Evolutionary conservation across 192 early-diverging fungal species (phyloP), one percentile per base, ranked within the genome.

Genomic region (Physocladia obscura): DNA sequence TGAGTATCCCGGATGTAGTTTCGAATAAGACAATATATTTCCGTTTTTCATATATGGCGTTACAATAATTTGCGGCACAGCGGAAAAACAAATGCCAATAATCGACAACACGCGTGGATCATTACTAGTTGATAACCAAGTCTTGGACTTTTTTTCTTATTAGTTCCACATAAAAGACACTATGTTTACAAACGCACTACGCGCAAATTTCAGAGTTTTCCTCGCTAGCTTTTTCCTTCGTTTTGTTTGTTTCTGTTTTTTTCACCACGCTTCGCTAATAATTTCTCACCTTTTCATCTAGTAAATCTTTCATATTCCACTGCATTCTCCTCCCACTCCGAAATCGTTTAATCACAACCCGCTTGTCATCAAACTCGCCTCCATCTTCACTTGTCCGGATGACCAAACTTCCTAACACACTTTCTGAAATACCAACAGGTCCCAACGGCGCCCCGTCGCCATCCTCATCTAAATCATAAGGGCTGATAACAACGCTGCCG

Each of bases 381-480:
- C 59, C 59, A 44, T 44, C n/a, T 13, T 13, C n/a, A 8, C 11
- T 8, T 8, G 8, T 44, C 29, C 19, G 38, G 11, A 44, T 3
- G 26, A 47, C 29, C n/a, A 73, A 38, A 38, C 55, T 32, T 30
- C 62, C 71, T 27, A 36, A 32, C 30, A 63, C 17, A 15, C 49
- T 39, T 44, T 64, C 71, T 4, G 67, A 30, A 39, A 73, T 37
- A 6, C 62, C 71, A 57, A 56, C 52, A 6, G 62, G 71, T 24
- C 62, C 71, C 4, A 73, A 34, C 30, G 71, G 71, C 19, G 62
- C 52, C 1, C 71, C 71, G 34, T 73, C 71, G n/a, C 71, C 71
- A 15, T 73, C 71, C 26, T 73, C 62, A 26, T 73, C 71, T 31
- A 73, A 49, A 47, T 73, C 71, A 58, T 73, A 73, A 2, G 62